Evolutionary conservation across 192 early-diverging fungal species (phyloP).

Genomic region (Coemansia umbellata): DNA sequence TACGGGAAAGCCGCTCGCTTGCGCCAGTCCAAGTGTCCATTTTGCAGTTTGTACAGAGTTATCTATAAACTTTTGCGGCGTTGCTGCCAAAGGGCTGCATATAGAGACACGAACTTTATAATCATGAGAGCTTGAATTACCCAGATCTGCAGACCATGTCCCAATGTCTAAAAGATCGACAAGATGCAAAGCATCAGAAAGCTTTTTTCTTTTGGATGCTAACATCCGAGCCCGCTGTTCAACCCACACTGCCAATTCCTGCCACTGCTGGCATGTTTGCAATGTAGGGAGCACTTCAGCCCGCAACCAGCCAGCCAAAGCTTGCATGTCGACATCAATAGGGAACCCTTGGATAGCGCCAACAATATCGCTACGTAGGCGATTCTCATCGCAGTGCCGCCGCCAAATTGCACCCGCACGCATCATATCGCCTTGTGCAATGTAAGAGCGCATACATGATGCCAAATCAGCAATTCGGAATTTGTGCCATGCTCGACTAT

Average conservation of each 20-base stretch:
- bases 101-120: background rate
- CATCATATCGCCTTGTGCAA: slow-evolving; percentile 47
- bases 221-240: slow-evolving; percentile 52
- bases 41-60: slow-evolving; percentile 3
- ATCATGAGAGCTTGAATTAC: background rate
- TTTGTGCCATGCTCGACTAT: slow-evolving; percentile 46
- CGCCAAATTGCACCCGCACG: slow-evolving; percentile 52
- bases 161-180: slow-evolving; percentile 40
- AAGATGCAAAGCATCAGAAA: slow-evolving; percentile 50
- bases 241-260: slow-evolving; percentile 51
- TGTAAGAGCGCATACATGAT: slow-evolving; percentile 24
- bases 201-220: slow-evolving; percentile 34
- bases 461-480: slow-evolving; percentile 52
- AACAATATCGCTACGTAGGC: slow-evolving; percentile 36
- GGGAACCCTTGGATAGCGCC: slow-evolving; percentile 53
- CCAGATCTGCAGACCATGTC: background rate
- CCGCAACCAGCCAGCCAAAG: slow-evolving; percentile 49
- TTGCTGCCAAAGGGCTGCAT: slow-evolving; percentile 6
- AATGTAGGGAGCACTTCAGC: slow-evolving; percentile 54
- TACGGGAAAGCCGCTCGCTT: background rate
- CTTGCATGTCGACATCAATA: slow-evolving; percentile 8
- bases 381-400: slow-evolving; percentile 45
- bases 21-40: slow-evolving; percentile 13
- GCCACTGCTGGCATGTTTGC: slow-evolving; percentile 15
- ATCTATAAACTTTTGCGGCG: slow-evolving; percentile 33